These are phyloP conservation scores for Phialophora tarda DNA, from an alignment of 2,329 filamentous ascomycete genomes.

Conservation along the genomic window DNA sequence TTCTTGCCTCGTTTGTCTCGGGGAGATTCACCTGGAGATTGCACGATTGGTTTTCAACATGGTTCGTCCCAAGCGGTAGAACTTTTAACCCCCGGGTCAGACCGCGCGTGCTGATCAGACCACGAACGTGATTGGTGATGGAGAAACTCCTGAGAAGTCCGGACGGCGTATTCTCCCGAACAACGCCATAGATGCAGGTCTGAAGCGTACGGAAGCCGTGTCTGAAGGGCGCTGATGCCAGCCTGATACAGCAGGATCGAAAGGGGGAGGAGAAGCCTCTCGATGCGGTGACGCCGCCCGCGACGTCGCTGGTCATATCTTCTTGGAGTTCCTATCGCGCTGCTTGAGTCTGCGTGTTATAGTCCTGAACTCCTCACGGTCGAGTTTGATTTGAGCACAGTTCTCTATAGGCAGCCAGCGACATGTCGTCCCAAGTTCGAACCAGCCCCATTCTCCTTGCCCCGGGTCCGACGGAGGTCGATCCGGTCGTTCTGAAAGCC, in stretches of 20 bases:
- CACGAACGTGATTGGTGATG: background rate
- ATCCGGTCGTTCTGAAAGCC: conserved; percentile 19
- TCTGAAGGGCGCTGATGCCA: background rate
- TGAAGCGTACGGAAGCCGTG: background rate
- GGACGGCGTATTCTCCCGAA: conserved; percentile 16
- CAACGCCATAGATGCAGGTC: background rate
- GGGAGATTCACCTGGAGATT: background rate
- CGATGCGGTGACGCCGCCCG: background rate
- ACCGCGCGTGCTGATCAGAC: conserved; percentile 4
- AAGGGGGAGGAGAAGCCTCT: background rate
- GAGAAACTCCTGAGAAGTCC: conserved; percentile 11
- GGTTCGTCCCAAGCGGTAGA: conserved; percentile 9
- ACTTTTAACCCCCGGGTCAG: conserved; percentile 13
- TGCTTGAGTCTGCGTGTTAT: background rate
- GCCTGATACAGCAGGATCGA: conserved; percentile 5
- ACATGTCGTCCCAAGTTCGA: conserved; percentile 18
- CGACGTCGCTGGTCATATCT: conserved; percentile 1
- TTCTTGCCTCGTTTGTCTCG: background rate
- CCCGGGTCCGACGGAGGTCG: conserved; percentile 68
- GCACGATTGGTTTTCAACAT: background rate
- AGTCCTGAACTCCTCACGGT: background rate
- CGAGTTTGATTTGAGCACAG: background rate
- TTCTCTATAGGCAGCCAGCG: background rate
- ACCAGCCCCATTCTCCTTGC: conserved; percentile 75
- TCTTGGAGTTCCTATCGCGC: background rate